phyloP scores from a whole-genome alignment of 805 yeast genomes.

The Candida lessepsii region DNA sequence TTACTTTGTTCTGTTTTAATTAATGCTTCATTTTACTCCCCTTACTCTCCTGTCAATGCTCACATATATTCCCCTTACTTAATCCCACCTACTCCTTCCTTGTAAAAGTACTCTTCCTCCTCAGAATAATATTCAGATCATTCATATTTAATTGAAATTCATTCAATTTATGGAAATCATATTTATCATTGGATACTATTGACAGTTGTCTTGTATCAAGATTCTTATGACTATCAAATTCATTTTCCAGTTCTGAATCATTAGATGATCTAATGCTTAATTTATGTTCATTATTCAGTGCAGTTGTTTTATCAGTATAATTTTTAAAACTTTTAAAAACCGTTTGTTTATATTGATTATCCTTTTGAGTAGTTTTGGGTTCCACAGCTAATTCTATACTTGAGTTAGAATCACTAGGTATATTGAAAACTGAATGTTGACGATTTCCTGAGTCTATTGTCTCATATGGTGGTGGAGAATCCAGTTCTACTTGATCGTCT shows the following conservation, averaged over 20 bases:
- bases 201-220: constrained; percentile 40
- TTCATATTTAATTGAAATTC: constrained; percentile 61
- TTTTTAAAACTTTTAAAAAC: background rate
- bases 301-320: background rate
- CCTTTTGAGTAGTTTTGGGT: constrained; percentile 9
- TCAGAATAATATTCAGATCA: constrained; percentile 60
- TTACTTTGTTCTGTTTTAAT: no score
- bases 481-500: constrained; percentile 11
- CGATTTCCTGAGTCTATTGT: background rate
- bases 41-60: background rate
- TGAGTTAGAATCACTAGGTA: background rate
- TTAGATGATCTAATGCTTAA: constrained; percentile 13
- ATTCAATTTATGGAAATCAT: constrained; percentile 15
- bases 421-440: background rate
- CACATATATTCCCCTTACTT: background rate
- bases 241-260: constrained; percentile 15
- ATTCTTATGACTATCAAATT: constrained; percentile 21
- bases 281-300: constrained; percentile 18
- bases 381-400: constrained; percentile 6
- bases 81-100: constrained; percentile 2
- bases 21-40: background rate
- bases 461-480: constrained; percentile 7
- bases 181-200: constrained; percentile 38
- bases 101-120: constrained; percentile 39
- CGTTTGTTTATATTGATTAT: background rate